Base-by-base conservation (phyloP, 2,329 filamentous ascomycete species). In the Fusarium hainanense region DNA sequence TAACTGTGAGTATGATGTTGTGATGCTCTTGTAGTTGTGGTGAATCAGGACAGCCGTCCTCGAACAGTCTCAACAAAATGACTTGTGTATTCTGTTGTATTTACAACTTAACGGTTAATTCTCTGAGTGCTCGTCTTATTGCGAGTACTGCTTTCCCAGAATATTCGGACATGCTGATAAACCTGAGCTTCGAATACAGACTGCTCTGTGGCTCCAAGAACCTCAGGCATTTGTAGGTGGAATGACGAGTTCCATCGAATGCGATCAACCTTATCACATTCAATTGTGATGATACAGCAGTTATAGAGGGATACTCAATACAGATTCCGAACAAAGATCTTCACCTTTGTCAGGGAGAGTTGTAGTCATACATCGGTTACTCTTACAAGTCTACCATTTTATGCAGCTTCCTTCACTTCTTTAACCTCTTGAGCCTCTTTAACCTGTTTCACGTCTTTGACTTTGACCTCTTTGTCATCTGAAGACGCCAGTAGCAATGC, bases 401-500 rank as follows among this genome's bases (percentile, higher is more conserved):
- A n/a, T 25, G 28, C 28, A 49, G 18, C 34, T 37, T 37, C 34
- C 34, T 37, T 37, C 18, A 37, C 34, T 37, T 37, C 34, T 37
- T 37, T 37, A 37, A 37, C 18, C 18, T 37, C 34, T n/a, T 37
- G 34, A 6, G 34, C 34, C 34, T 37, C 34, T 37, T 37, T 37
- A 37, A 37, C 34, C 34, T 37, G 34, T 37, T 37, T 37, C 34
- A 37, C 34, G 10, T 37, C 34, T 37, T n/a, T 37, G 2, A n/a
- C 34, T 37, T 37, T 37, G 34, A 37, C 34, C 34, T 37, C 34
- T n/a, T 72, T 65, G 13, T 71, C 66, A 23, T 63, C 52, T 14
- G 48, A 43, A 30, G 70, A 69, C 3, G 57, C 54, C 49, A 75
- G 27, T 54, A 75, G 55, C 62, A 69, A 30, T 28, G 64, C 66